Evolutionary conservation across 148 eudicot species (phyloP), one percentile per base, ranked within the genome.

Genomic region (Chenopodium quinoa): DNA sequence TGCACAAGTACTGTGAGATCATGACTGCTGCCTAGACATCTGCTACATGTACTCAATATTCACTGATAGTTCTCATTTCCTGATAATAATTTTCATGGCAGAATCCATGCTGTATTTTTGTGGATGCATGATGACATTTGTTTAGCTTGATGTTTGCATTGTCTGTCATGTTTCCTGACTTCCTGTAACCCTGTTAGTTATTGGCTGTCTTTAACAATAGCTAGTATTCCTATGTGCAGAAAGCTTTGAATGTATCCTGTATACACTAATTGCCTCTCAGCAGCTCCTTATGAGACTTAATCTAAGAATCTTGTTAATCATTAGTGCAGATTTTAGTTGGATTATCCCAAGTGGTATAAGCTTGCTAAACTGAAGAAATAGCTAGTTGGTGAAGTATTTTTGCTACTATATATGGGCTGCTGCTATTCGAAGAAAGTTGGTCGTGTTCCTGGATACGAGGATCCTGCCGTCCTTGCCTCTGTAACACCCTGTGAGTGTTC

Each of bases 401-500:
- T n/a, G 62, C 48, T 75, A 48, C 31, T 78, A 92, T 93, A 74
- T 75, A 81, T 81, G 98, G 98, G 98, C 82, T 93, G 98, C 87
- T 83, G 85, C 79, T 72, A 63, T 84, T 93, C 97, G 29, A 95
- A 90, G 88, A 83, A 78, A 76, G 71, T 78, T 48, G 82, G 71
- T 65, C 86, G 88, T 23, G 71, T 86, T 54, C 97, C 98, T 71
- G 97, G 98, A 31, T 93, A 90, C 37, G 98, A 95, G 81, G 94
- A 95, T 81, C 97, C 97, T 52, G 50, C 85, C n/a, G 46, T 91
- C 77, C 97, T 95, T 40, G 92, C 97, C 20, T 82, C 90, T 5
- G 97, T 87, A 90, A 95, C 98, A 69, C 91, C 92, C 78, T 95
- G 98, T 95, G 80, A 86, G 97, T 93, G 82, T 46, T 13, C 54